Evolutionary conservation across 2,329 filamentous ascomycete genomes (phyloP).

Genomic region (Blastomyces silverae): DNA sequence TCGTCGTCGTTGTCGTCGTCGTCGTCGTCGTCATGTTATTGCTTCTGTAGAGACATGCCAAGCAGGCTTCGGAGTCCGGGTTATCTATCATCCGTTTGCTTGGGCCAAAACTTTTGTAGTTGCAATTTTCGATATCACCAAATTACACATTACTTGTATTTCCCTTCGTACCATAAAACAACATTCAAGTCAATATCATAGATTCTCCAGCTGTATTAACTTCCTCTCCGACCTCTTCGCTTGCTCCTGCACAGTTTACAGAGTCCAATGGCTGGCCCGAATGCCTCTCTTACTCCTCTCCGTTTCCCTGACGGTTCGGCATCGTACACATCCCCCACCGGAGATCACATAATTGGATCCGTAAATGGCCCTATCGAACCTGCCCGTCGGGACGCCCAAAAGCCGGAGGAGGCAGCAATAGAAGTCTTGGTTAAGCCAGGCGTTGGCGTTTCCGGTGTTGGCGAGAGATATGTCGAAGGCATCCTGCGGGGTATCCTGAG

Average conservation of each 20-base stretch:
- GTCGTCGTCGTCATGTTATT: not conserved
- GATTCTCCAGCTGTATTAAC: conserved; percentile 5
- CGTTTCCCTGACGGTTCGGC: conserved; percentile 38
- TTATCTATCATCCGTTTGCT: not conserved
- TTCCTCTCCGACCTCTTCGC: not conserved
- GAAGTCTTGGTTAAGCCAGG: conserved; percentile 86
- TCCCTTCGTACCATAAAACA: not conserved
- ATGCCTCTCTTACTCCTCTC: conserved; percentile 32
- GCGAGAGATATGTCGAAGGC: conserved; percentile 73
- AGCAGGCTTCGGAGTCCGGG: not conserved
- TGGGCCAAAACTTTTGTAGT: not conserved
- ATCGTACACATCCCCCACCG: conserved; percentile 41
- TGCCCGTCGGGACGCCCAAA: conserved; percentile 68
- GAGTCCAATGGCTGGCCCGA: conserved; percentile 32
- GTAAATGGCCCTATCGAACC: conserved; percentile 94
- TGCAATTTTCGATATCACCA: not conserved
- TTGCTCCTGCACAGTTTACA: not conserved
- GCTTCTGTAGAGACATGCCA: not conserved
- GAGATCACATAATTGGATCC: conserved; percentile 74
- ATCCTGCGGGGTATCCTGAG: conserved; percentile 36
- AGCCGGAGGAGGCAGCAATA: conserved; percentile 81
- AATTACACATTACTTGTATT: not conserved
- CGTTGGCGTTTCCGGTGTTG: conserved; percentile 74
- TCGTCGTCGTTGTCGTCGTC: no score
- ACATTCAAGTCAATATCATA: not conserved